phyloP scores from a whole-genome alignment of 805 yeast species.

The Yarrowia porcina region DNA sequence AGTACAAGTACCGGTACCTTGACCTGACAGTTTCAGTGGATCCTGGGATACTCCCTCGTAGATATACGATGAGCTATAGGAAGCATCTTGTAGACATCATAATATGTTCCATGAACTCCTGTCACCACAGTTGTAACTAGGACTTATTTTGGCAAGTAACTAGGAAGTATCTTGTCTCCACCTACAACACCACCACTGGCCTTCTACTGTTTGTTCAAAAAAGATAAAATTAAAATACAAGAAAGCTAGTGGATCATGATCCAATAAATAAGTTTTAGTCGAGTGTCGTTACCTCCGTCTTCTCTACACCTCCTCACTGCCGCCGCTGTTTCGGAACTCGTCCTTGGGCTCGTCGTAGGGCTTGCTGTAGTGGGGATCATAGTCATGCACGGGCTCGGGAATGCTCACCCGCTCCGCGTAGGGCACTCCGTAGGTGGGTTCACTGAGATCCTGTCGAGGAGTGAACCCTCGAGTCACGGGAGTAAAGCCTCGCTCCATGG shows the following conservation, averaged over 20 bases:
- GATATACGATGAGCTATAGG: too few relatives aligned
- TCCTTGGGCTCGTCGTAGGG: slow-evolving; percentile 18
- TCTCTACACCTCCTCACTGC: not conserved
- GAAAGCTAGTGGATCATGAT: slow-evolving; percentile 16
- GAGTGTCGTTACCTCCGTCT: not conserved
- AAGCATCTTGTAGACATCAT: too few relatives aligned
- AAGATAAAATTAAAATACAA: slow-evolving; percentile 8
- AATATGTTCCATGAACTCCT: too few relatives aligned
- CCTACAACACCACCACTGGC: too few relatives aligned
- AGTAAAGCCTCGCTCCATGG: slow-evolving; percentile 18
- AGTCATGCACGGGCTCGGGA: slow-evolving; percentile 13
- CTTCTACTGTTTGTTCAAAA: too few relatives aligned
- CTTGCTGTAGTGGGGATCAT: slow-evolving; percentile 16
- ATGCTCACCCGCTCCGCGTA: slow-evolving; percentile 8
- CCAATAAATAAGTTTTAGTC: slow-evolving; percentile 7
- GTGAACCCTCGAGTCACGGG: not conserved
- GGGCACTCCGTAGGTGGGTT: slow-evolving; percentile 7
- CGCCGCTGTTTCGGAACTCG: slow-evolving; percentile 17
- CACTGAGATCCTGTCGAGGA: slow-evolving; percentile 14
- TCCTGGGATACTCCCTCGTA: too few relatives aligned
- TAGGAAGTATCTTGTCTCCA: too few relatives aligned
- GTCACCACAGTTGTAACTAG: too few relatives aligned
- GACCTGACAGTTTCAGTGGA: too few relatives aligned
- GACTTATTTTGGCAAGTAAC: too few relatives aligned
- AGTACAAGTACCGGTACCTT: too few relatives aligned